A percentile compares a stretch with the other conserved stretches of the same genome.
These are phyloP conservation scores for Physocladia obscura DNA, from an alignment of 192 early-diverging fungal species.

Conservation along the genomic window DNA sequence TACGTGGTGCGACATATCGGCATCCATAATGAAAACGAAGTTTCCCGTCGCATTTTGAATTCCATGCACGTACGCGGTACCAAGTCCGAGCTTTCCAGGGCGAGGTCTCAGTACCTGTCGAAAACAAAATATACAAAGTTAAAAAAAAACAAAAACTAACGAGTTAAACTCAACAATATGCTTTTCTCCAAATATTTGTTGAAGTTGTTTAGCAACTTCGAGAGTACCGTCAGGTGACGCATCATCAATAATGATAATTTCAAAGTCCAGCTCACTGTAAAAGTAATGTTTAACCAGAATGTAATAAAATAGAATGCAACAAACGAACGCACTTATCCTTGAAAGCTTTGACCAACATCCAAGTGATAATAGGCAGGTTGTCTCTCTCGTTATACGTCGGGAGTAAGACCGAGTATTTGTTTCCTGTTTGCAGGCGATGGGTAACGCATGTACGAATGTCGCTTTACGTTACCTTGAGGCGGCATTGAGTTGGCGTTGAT, in stretches of 20 bases:
- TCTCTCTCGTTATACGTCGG: constrained; percentile 98
- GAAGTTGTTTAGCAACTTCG: constrained; percentile 87
- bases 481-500: constrained; percentile 7
- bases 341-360: constrained; percentile 88
- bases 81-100: constrained; percentile 92
- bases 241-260: constrained; percentile 97
- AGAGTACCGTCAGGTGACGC: constrained; percentile 92
- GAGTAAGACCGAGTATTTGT: constrained; percentile 90
- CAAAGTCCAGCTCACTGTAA: constrained; percentile 80
- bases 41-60: constrained; percentile 91
- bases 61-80: constrained; percentile 94
- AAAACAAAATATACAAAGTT: too few relatives aligned
- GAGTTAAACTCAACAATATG: constrained; percentile 74
- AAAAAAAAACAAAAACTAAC: too few relatives aligned
- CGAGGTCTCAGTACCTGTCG: constrained; percentile 86
- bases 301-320: too few relatives aligned
- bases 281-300: too few relatives aligned
- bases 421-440: background rate
- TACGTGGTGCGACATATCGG: constrained; percentile 98
- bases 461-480: constrained; percentile 11
- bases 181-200: constrained; percentile 80
- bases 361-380: constrained; percentile 93
- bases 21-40: constrained; percentile 97
- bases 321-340: constrained; percentile 51
- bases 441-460: background rate